These are phyloP conservation scores for Epipyxis sp. DNA, from an alignment of 108 stramenopile genomes.

Conservation along the genomic window DNA sequence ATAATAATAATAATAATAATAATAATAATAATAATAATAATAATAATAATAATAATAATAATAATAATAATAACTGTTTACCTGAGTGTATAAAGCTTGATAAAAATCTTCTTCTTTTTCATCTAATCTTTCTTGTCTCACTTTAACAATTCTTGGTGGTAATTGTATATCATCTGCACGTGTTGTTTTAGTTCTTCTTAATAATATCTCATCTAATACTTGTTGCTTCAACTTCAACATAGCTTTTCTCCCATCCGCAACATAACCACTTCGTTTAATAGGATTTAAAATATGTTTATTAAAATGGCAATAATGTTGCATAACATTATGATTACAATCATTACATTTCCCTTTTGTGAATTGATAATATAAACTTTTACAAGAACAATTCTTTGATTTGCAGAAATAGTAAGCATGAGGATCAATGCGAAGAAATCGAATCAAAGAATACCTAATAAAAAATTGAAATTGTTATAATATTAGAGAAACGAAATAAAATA, in stretches of 20 bases:
- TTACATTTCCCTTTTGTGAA: conserved; percentile 76
- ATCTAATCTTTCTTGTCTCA: conserved; percentile 53
- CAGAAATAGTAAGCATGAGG: conserved; percentile 97
- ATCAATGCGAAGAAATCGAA: conserved; percentile 87
- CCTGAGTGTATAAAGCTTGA: conserved; percentile 90
- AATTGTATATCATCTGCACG: conserved; percentile 89
- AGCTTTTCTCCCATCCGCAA: conserved; percentile 82
- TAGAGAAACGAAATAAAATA: too few species aligned
- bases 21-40: too few species aligned
- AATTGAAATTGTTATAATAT: too few species aligned
- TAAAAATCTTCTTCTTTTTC: conserved; percentile 94
- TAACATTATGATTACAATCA: conserved; percentile 80
- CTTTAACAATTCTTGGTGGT: conserved; percentile 65
- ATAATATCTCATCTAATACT: conserved; percentile 75
- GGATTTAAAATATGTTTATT: conserved; percentile 89
- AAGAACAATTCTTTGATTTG: conserved; percentile 37
- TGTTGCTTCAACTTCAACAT: conserved; percentile 73
- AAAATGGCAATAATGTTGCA: conserved; percentile 89
- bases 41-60: too few species aligned
- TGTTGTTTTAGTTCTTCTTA: conserved; percentile 92
- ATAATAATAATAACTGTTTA: too few species aligned
- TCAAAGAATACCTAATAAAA: conserved; percentile 87
- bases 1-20: too few species aligned
- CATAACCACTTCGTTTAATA: conserved; percentile 75
- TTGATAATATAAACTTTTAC: conserved; percentile 83